Base-by-base conservation (phyloP, 352 stramenopile species). In the Pythium aristosporum region DNA sequence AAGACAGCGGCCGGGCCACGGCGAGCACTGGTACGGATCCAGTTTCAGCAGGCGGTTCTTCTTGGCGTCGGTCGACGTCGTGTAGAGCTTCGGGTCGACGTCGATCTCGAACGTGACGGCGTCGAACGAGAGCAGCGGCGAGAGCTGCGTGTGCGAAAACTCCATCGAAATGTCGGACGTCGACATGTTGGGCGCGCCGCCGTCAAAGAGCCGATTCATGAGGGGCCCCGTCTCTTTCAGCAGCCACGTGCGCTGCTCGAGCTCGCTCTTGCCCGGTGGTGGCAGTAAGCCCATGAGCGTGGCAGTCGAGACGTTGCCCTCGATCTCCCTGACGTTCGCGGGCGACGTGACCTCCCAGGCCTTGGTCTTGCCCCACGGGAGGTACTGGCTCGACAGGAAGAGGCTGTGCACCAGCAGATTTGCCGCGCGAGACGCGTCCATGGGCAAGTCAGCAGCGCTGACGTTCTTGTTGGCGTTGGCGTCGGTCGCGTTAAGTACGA, bases 61-160 rank as follows among this genome's bases (percentile, higher is more conserved):
- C 8, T 57, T 4, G 10, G 12, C 11, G 25, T 43, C 57, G 0
- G 15, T 34, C 1, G 43, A n/a, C 25, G 23, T 57, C 21, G 60
- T 48, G 13, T 55, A 51, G 0, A 61, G 44, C 12, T 12, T 7
- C 6, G 52, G 51, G 42, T 56, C 28, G 11, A 69, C 41, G 13
- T 59, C 20, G 5, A 56, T 39, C 23, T 69, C 46, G 1, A 63
- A 59, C 15, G 54, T 64, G 9, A 69, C 1, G n/a, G 63, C 48
- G 48, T 65, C 57, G 39, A 65, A 65, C 12, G 34, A 36, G 39
- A 62, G 48, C 30, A 41, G 44, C 5, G 56, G 50, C n/a, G 63
- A 55, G 20, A 65, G 21, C 8, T 56, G 15, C 8, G 42, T 60
- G 43, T 61, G 50, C 6, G 57, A 60, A 49, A 69, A 61, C 20